A percentile compares a stretch with the other conserved stretches of the same genome.
Conservation (phyloP, 495 filamentous ascomycete genomes). For the Aspergillus hancockii region DNA sequence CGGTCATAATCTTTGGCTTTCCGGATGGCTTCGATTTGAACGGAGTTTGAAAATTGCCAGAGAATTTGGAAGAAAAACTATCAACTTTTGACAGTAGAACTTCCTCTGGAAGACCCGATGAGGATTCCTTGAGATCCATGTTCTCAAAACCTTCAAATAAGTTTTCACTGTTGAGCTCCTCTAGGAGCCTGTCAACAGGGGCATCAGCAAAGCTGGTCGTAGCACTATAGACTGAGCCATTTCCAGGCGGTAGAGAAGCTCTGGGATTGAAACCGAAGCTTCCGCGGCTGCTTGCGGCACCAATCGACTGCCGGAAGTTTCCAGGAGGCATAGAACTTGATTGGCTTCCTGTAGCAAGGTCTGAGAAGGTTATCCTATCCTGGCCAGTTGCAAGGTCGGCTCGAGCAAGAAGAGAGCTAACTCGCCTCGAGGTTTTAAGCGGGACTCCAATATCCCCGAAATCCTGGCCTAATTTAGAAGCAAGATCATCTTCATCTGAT, state of each 20-base stretch:
- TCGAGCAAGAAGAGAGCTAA: conserved; percentile 90
- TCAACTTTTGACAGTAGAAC: conserved; percentile 73
- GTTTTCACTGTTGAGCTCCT: conserved; percentile 65
- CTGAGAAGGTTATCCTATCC: conserved; percentile 72
- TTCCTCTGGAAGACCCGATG: conserved; percentile 71
- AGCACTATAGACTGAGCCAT: conserved; percentile 43
- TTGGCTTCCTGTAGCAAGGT: conserved; percentile 58
- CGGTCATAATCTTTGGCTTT: conserved; percentile 62
- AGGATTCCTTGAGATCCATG: conserved; percentile 70
- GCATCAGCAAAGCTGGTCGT: conserved; percentile 61
- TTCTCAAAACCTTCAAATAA: conserved; percentile 68
- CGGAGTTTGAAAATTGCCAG: conserved; percentile 56
- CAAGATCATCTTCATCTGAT: conserved; percentile 59
- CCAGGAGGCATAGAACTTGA: conserved; percentile 48
- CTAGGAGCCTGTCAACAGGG: conserved; percentile 70
- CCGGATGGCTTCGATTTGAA: conserved; percentile 43
- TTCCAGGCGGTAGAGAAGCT: conserved; percentile 41
- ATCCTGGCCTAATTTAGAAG: conserved; percentile 75
- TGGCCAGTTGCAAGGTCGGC: conserved; percentile 80
- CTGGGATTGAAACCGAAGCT: conserved; percentile 57
- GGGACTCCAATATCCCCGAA: conserved; percentile 66
- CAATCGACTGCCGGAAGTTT: conserved; percentile 72
- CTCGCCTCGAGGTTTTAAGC: conserved; percentile 75
- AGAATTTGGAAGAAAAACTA: conserved; percentile 64
- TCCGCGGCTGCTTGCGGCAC: conserved; percentile 61